Conservation (phyloP, 2,329 filamentous ascomycete species). For the Grosmannia huntii region DNA sequence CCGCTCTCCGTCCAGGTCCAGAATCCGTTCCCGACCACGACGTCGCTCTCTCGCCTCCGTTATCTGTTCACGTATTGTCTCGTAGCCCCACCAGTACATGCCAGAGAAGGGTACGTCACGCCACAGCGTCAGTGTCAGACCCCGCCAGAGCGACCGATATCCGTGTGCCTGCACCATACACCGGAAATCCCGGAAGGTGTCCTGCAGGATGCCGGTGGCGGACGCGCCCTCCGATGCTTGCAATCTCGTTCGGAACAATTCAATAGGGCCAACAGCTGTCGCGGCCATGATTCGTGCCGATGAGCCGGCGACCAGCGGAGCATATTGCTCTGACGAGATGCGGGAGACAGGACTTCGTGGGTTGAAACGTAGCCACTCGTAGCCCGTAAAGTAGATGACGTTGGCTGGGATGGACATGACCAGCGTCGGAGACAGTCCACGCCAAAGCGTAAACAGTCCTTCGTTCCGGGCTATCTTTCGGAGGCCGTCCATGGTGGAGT, state of each 20-base stretch:
- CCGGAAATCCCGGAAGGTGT: constrained; percentile 63
- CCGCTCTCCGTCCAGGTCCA: constrained; percentile 20
- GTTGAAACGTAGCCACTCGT: constrained; percentile 82
- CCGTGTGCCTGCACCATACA: constrained; percentile 70
- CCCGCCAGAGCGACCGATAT: constrained; percentile 77
- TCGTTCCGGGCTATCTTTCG: constrained; percentile 93
- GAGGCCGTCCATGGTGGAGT: constrained; percentile 81
- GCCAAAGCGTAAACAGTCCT: constrained; percentile 75
- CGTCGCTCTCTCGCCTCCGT: constrained; percentile 52
- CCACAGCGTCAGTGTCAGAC: constrained; percentile 84
- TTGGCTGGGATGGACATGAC: constrained; percentile 91
- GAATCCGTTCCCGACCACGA: constrained; percentile 23
- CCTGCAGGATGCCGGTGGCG: constrained; percentile 57
- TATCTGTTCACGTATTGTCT: constrained; percentile 61
- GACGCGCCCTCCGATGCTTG: constrained; percentile 57
- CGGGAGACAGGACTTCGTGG: constrained; percentile 57
- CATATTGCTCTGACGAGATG: constrained; percentile 53
- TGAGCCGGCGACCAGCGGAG: constrained; percentile 69
- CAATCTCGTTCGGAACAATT: constrained; percentile 86
- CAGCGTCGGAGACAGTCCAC: constrained; percentile 84
- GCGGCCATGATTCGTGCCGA: constrained; percentile 70
- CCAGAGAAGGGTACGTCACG: constrained; percentile 94
- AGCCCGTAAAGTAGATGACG: constrained; percentile 97
- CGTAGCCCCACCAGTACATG: constrained; percentile 97
- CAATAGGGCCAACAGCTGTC: constrained; percentile 73